Conservation (phyloP, 192 early-diverging fungal genomes). For the Coemansia sp. region DNA sequence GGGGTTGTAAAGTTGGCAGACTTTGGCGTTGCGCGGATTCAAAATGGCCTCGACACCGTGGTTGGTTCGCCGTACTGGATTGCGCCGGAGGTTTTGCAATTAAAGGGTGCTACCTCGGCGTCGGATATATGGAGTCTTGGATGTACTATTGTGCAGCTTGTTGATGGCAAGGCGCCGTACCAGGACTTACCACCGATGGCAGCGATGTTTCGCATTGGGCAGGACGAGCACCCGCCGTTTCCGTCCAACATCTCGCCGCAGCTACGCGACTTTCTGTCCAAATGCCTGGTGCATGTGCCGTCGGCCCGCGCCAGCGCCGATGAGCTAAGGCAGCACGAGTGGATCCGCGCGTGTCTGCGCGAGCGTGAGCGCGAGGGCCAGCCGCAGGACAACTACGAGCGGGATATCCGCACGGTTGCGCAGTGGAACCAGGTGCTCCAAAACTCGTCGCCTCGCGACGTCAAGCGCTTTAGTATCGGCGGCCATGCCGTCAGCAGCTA, state of each 20-base stretch:
- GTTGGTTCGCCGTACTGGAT: slow-evolving; percentile 81
- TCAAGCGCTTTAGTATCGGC: slow-evolving; percentile 46
- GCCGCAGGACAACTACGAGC: slow-evolving; percentile 42
- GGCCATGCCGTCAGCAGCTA: slow-evolving; percentile 45
- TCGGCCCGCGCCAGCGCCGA: slow-evolving; percentile 66
- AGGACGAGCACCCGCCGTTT: slow-evolving; percentile 75
- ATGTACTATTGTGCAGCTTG: slow-evolving; percentile 71
- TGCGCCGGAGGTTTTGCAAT: slow-evolving; percentile 72
- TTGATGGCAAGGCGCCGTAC: slow-evolving; percentile 72
- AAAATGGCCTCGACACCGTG: slow-evolving; percentile 66
- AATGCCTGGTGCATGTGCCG: slow-evolving; percentile 80
- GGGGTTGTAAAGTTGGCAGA: slow-evolving; percentile 76
- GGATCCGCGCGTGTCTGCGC: slow-evolving; percentile 43
- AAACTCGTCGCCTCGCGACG: slow-evolving; percentile 56
- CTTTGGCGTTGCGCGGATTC: slow-evolving; percentile 71
- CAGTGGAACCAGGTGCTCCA: slow-evolving; percentile 55
- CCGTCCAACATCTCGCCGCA: slow-evolving; percentile 59
- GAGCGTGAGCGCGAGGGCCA: slow-evolving; percentile 43
- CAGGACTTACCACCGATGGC: slow-evolving; percentile 69
- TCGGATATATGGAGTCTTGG: slow-evolving; percentile 76
- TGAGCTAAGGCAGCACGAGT: slow-evolving; percentile 64
- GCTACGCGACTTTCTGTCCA: slow-evolving; percentile 73
- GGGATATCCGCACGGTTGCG: slow-evolving; percentile 49
- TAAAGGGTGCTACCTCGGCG: slow-evolving; percentile 66
- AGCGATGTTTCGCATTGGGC: slow-evolving; percentile 70